A percentile compares a stretch with the other conserved stretches of the same genome.
These are phyloP conservation scores for Beauveria sp. DNA, from an alignment of 2,329 filamentous ascomycete species.

Conservation along the genomic window DNA sequence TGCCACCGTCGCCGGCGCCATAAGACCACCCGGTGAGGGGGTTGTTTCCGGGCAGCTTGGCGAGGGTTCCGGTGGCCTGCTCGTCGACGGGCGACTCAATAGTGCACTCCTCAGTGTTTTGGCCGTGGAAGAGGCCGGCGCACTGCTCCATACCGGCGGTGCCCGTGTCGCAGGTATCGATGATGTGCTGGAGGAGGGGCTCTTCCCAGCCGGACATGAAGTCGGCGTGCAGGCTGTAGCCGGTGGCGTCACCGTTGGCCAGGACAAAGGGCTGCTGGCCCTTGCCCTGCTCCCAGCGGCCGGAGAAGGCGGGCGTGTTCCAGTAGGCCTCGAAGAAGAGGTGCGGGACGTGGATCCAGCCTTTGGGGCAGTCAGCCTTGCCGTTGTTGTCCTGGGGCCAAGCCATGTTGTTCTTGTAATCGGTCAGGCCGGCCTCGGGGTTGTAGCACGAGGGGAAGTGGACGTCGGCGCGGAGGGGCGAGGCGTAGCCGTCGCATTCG, in stretches of 20 bases:
- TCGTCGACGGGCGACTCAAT: constrained; percentile 41
- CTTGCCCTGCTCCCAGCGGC: constrained; percentile 46
- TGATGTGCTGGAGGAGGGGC: constrained; percentile 55
- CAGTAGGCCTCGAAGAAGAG: constrained; percentile 55
- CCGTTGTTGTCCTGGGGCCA: constrained; percentile 48
- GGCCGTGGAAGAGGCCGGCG: constrained; percentile 45
- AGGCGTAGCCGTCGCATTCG: constrained; percentile 56
- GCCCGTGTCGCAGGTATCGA: constrained; percentile 57
- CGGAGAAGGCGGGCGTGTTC: constrained; percentile 45
- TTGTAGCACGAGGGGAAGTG: constrained; percentile 72
- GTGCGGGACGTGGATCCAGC: constrained; percentile 48
- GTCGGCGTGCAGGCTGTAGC: constrained; percentile 63
- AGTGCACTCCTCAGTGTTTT: constrained; percentile 46
- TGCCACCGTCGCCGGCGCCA: constrained; percentile 21
- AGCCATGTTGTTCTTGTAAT: constrained; percentile 58
- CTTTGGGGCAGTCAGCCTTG: constrained; percentile 46
- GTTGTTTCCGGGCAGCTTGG: constrained; percentile 47
- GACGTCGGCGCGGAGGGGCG: constrained; percentile 57
- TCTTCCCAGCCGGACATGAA: constrained; percentile 69
- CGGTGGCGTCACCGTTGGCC: constrained; percentile 61
- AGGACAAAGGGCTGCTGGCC: constrained; percentile 59
- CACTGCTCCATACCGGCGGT: constrained; percentile 56
- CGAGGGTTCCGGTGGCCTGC: constrained; percentile 34
- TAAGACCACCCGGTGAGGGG: constrained; percentile 44
- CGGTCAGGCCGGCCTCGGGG: constrained; percentile 48